Evolutionary conservation across 2,329 filamentous ascomycete genomes (phyloP).

Genomic region (Colletotrichum higginsianum): DNA sequence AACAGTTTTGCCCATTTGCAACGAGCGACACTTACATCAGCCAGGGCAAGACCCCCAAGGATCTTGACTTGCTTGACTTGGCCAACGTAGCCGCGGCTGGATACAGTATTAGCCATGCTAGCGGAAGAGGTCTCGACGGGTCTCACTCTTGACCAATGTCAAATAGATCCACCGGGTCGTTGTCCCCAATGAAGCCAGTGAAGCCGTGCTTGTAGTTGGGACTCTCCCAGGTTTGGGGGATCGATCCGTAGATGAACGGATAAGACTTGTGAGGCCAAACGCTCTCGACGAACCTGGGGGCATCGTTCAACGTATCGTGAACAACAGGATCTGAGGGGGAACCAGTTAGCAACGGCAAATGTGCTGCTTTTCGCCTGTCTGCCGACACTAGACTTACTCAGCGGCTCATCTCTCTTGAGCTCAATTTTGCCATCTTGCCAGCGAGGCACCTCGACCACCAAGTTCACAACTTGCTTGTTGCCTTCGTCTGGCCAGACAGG

Average conservation of each 20-base stretch:
- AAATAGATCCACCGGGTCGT: constrained; percentile 60
- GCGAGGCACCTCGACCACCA: constrained; percentile 59
- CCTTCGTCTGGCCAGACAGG: constrained; percentile 55
- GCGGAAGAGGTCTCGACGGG: background rate
- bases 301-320: constrained; percentile 56
- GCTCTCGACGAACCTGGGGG: constrained; percentile 57
- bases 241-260: constrained; percentile 60
- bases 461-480: constrained; percentile 54
- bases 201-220: constrained; percentile 57
- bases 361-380: background rate
- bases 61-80: constrained; percentile 60
- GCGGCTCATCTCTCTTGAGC: constrained; percentile 55
- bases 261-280: constrained; percentile 61
- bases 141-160: constrained; percentile 54
- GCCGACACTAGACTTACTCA: constrained; percentile 48
- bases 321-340: constrained; percentile 56
- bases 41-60: constrained; percentile 56
- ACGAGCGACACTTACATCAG: constrained; percentile 50
- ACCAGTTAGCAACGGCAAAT: background rate
- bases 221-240: constrained; percentile 62
- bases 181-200: constrained; percentile 56
- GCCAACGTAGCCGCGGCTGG: constrained; percentile 51
- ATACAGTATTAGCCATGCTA: background rate
- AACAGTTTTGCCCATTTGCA: background rate
- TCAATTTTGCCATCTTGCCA: constrained; percentile 59